Evolutionary conservation across 306 rosid genomes (phyloP).

Genomic region (Lathyrus aphaca): DNA sequence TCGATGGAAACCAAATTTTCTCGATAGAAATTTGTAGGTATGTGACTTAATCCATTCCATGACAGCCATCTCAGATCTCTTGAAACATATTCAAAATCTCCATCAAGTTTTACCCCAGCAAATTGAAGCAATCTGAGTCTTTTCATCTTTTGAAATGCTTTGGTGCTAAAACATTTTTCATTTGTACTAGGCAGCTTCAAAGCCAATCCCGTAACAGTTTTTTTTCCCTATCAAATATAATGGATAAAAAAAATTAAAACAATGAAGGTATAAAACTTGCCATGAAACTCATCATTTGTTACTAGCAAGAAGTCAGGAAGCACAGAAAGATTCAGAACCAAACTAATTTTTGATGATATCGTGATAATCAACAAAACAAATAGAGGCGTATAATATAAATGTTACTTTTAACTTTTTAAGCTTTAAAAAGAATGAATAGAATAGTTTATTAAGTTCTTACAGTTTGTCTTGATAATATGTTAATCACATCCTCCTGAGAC

Average conservation of each 20-base stretch:
- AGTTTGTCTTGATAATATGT: not conserved
- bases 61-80: not conserved
- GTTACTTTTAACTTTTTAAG: no score
- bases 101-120: not conserved
- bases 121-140: not conserved
- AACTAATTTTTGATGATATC: not conserved
- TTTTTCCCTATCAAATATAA: not conserved
- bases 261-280: not conserved
- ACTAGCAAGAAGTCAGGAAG: not conserved
- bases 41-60: not conserved
- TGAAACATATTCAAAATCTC: not conserved
- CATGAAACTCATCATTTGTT: not conserved
- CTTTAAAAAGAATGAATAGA: not conserved
- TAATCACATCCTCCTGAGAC: not conserved
- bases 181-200: not conserved
- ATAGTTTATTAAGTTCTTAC: constrained; percentile 6
- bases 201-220: not conserved
- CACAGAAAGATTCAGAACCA: not conserved
- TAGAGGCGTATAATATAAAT: not conserved
- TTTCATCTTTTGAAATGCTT: not conserved
- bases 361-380: not conserved
- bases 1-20: constrained; percentile 30
- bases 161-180: not conserved
- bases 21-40: constrained; percentile 3
- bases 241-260: not conserved